Percentiles rank a stretch among this genome's conserved stretches.
Conservation (phyloP, 1,139 yeast species). For the Saccharomyces uvarum region DNA sequence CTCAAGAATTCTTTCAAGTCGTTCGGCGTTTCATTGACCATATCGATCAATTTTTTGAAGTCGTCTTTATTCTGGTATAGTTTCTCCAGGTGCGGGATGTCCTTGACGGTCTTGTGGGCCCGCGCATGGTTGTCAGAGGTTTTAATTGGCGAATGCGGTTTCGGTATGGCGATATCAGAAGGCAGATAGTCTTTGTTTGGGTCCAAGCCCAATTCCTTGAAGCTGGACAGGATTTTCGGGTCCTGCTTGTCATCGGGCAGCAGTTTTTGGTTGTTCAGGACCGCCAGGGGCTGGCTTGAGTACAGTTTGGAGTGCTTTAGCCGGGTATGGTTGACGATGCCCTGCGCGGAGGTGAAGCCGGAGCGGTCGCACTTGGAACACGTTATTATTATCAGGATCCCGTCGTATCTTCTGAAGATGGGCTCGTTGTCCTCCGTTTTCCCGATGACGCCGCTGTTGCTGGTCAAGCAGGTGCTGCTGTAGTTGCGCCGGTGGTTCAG, state of each 20-base stretch:
- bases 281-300: constrained; percentile 70
- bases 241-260: constrained; percentile 55
- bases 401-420: constrained; percentile 64
- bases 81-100: constrained; percentile 21
- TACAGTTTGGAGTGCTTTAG: constrained; percentile 68
- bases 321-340: constrained; percentile 69
- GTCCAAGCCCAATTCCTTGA: constrained; percentile 36
- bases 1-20: constrained; percentile 24
- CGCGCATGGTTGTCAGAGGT: not conserved
- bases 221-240: constrained; percentile 42
- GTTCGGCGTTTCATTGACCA: constrained; percentile 30
- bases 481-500: constrained; percentile 33
- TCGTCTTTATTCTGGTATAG: constrained; percentile 24
- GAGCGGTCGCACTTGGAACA: constrained; percentile 63
- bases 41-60: constrained; percentile 30
- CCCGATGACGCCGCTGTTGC: constrained; percentile 33
- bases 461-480: constrained; percentile 31
- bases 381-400: constrained; percentile 56
- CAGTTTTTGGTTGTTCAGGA: constrained; percentile 58
- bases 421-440: constrained; percentile 38
- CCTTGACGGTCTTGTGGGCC: constrained; percentile 9
- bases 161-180: constrained; percentile 27
- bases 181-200: constrained; percentile 33
- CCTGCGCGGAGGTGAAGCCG: constrained; percentile 73
- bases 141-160: constrained; percentile 5